Base-by-base conservation (phyloP, 768 basidiomycete species). In the Boletus rubropictus region DNA sequence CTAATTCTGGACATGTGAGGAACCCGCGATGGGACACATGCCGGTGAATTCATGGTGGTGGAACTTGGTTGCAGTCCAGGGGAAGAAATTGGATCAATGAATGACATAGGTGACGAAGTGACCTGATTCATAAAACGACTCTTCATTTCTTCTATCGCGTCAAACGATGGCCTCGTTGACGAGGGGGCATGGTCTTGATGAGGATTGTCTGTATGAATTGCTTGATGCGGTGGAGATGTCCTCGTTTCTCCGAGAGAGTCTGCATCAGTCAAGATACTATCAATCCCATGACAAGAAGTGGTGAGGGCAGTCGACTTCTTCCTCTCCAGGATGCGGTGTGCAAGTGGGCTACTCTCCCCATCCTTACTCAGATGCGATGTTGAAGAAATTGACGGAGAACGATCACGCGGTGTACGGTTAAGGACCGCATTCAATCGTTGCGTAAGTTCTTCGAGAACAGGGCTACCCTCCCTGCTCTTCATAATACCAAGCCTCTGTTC, bases 101-200 rank as follows among this genome's bases (percentile, higher is more conserved):
- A 47, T 14, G 57, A 52, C 24, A 43, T 48, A 11, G 60, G 57
- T 12, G 69, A 62, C 8, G 68, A 55, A 20, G 50, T 40, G 3
- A 51, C 54, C 53, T 65, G 69, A 39, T 60, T 61, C 43, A 80
- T 61, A 53, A 82, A 76, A 33, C 80, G 69, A 54, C 66, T 72
- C 63, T 82, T 85, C 78, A 84, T 80, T 55, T 81, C 77, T 59
- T 82, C 76, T 38, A 82, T 69, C 2, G 79, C 78, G 20, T 79
- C 77, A 22, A 67, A 58, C 6, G 75, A 74, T 7, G 73, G 69
- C 18, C 61, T 44, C 20, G 50, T 55, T 3, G 42, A 52, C 4
- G 37, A 35, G 18, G 28, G 27, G n/a, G 21, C 3, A 46, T 32
- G 14, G 5, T 64, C 46, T 52, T 50, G 33, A 50, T 51, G 35